phyloP scores from a whole-genome alignment of 805 yeast genomes.

The Groenewaldozyma salmanticensis region DNA sequence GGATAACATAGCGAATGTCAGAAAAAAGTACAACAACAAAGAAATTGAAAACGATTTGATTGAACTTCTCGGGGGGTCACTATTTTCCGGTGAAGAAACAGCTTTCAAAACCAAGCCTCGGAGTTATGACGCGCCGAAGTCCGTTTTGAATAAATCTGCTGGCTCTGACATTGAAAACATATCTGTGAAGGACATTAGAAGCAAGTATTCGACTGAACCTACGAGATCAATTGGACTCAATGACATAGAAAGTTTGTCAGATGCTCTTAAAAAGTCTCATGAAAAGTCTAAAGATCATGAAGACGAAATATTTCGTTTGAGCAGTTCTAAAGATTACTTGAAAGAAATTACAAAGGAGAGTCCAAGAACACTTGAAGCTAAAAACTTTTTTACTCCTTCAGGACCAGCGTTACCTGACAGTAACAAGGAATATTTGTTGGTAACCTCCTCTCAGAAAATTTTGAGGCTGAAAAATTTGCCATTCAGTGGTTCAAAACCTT shows the following conservation, averaged over 20 bases:
- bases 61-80: neutral
- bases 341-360: slow-evolving; percentile 25
- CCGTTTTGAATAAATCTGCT: no score
- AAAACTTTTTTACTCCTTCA: slow-evolving; percentile 34
- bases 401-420: neutral
- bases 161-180: no score
- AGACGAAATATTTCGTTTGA: slow-evolving; percentile 38
- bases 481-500: slow-evolving; percentile 8
- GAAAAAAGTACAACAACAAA: neutral
- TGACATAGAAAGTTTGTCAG: slow-evolving; percentile 28
- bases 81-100: neutral
- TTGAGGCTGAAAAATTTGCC: slow-evolving; percentile 15
- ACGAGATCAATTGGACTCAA: neutral
- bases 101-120: no score
- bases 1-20: neutral
- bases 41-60: neutral
- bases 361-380: slow-evolving; percentile 32
- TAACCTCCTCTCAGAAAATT: slow-evolving; percentile 16
- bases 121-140: no score
- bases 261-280: slow-evolving; percentile 36
- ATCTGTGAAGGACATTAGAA: no score
- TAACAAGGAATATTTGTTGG: slow-evolving; percentile 15
- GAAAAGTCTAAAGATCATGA: slow-evolving; percentile 31
- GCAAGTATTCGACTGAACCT: neutral
- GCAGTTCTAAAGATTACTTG: slow-evolving; percentile 46